These are phyloP conservation scores for Sungouiella thailandica DNA, from an alignment of 805 yeast species.

Conservation along the genomic window DNA sequence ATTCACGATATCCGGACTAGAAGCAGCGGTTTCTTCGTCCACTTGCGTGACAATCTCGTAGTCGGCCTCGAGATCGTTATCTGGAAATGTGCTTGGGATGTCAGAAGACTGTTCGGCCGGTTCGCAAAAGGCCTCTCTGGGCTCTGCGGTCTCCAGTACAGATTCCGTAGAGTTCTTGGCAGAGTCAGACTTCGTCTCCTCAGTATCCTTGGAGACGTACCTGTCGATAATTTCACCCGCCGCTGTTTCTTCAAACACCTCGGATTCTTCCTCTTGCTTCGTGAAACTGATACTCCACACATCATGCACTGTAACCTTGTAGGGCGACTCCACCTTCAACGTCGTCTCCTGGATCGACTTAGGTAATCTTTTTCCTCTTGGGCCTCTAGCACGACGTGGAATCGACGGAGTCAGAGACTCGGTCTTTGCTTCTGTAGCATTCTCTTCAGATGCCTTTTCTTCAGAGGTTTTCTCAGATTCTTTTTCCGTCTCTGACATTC, in stretches of 20 bases:
- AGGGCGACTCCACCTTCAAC: conserved; percentile 31
- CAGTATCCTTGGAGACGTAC: too few relatives aligned
- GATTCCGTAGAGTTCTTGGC: not conserved
- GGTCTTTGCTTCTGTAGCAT: conserved; percentile 1
- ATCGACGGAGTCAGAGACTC: not conserved
- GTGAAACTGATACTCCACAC: conserved; percentile 31
- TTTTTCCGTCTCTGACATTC: not conserved
- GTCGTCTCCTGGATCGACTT: conserved; percentile 42
- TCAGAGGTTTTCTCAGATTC: conserved; percentile 9
- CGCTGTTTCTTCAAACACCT: conserved; percentile 1
- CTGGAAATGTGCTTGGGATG: too few relatives aligned
- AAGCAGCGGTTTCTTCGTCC: not conserved
- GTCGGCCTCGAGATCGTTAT: not conserved
- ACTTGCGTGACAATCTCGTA: not conserved
- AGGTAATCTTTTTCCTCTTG: conserved; percentile 69
- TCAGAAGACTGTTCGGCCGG: not conserved
- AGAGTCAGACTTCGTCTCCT: too few relatives aligned
- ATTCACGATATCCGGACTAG: not conserved
- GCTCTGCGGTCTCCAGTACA: too few relatives aligned
- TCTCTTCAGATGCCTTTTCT: conserved; percentile 8
- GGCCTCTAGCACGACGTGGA: conserved; percentile 59
- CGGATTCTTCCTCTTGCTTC: not conserved
- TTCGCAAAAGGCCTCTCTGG: too few relatives aligned
- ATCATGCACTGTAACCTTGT: conserved; percentile 26
- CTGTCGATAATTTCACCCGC: not conserved